Evolutionary conservation across 495 filamentous ascomycete species (phyloP), one percentile per base, ranked within the genome.

Genomic region (Cladorrhinum samala): DNA sequence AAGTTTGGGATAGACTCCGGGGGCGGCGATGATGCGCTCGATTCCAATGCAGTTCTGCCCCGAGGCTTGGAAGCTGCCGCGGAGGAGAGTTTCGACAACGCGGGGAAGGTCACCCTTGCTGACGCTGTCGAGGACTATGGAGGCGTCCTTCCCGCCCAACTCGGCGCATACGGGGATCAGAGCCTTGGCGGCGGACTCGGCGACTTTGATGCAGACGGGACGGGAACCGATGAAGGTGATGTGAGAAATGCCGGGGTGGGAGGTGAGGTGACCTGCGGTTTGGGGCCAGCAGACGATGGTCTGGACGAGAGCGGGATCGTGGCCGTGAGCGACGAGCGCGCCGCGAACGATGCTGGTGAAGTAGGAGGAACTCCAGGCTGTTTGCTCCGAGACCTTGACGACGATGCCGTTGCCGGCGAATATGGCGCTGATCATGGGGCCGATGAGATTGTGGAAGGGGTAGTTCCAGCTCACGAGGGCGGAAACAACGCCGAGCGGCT

Each of bases 31-130:
- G 66, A 97, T 84, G 38, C 93, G 86, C 71, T 99, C 93, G 52
- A 95, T 88, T 53, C 94, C 93, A 67, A 97, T 89, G 70, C 93
- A 99, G 71, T 99, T 99, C 65, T 99, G 93, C 1, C 93, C 93
- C n/a, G 91, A 83, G 50, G 91, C 89, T 68, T 96, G 92, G 75
- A 97, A 99, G 27, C 87, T 86, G 39, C 91, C 93, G 47, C 94
- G 84, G 73, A 97, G 81, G 55, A 97, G 79, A 54, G 91, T 85
- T 24, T 89, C 86, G 23, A 82, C 81, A 46, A 96, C 82, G 36
- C 82, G 75, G 0, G 79, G 62, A 13, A 96, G 69, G 59, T 91
- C 83, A 45, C 60, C 20, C 52, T 72, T 72, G 21, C 71, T 75
- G 16, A 87, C 72, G 40, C 90, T 85, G 61, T 96, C 88, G 36